These are phyloP conservation scores for Gastrodia elata DNA, from an alignment of 106 monocot species.

Conservation along the genomic window DNA sequence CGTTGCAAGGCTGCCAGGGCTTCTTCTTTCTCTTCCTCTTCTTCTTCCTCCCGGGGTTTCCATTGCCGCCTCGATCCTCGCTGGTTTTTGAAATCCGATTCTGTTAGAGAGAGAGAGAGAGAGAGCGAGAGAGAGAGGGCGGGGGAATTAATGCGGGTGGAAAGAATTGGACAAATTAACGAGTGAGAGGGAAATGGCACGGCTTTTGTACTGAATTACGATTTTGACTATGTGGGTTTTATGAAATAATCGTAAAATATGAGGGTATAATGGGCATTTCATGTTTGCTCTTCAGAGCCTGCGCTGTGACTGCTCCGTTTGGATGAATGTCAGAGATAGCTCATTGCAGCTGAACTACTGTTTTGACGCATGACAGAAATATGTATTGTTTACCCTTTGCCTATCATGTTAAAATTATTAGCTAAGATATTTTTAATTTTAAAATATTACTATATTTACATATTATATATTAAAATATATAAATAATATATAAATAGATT, in stretches of 20 bases:
- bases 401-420: too few relatives aligned
- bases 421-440: too few relatives aligned
- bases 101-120: neutral
- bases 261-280: neutral
- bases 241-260: neutral
- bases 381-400: too few relatives aligned
- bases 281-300: neutral
- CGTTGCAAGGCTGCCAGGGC: neutral
- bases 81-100: neutral
- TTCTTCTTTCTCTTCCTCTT: neutral
- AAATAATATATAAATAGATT: too few relatives aligned
- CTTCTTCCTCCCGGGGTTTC: neutral
- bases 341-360: too few relatives aligned
- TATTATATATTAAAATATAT: too few relatives aligned
- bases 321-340: too few relatives aligned
- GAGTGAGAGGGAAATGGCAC: neutral
- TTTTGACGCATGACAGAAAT: too few relatives aligned
- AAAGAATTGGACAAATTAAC: too few relatives aligned
- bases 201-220: neutral
- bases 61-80: neutral
- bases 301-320: neutral
- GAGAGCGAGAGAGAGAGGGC: neutral
- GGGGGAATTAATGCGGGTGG: neutral
- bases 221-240: neutral
- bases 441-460: too few relatives aligned